Conservation (phyloP, 495 filamentous ascomycete species). For the Xylaria curta region DNA sequence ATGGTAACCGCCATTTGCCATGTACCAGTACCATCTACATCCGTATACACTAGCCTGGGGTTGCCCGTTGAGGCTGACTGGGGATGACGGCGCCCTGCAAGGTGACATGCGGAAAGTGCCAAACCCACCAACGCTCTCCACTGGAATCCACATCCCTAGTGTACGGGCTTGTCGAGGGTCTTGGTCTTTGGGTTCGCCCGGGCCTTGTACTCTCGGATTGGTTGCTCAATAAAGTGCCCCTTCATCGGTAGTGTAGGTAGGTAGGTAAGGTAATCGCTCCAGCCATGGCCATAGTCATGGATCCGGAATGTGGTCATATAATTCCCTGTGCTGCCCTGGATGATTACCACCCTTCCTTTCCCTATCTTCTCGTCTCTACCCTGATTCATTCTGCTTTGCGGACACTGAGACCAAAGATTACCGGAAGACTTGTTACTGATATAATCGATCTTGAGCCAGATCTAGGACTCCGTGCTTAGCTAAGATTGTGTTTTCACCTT, state of each 20-base stretch:
- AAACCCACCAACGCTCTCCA: slow-evolving; percentile 25
- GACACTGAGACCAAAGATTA: neutral
- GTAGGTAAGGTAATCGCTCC: slow-evolving; percentile 13
- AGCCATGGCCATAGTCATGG: slow-evolving; percentile 17
- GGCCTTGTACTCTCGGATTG: slow-evolving; percentile 22
- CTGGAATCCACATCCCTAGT: slow-evolving; percentile 26
- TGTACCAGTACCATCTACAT: slow-evolving; percentile 12
- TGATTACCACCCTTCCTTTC: neutral
- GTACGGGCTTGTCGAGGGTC: slow-evolving; percentile 21
- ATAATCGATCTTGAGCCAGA: slow-evolving; percentile 18
- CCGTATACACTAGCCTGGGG: slow-evolving; percentile 19
- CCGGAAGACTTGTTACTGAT: slow-evolving; percentile 1
- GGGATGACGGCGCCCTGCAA: slow-evolving; percentile 22
- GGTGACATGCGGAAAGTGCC: slow-evolving; percentile 23
- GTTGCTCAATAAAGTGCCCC: slow-evolving; percentile 10
- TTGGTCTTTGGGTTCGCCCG: slow-evolving; percentile 17
- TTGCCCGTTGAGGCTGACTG: slow-evolving; percentile 29
- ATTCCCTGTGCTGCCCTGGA: slow-evolving; percentile 16
- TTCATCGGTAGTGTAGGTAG: slow-evolving; percentile 16
- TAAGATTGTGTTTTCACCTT: slow-evolving; percentile 24
- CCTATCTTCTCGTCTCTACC: slow-evolving; percentile 7
- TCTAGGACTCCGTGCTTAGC: slow-evolving; percentile 27
- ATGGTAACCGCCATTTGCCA: slow-evolving; percentile 20
- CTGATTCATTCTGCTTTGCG: neutral
- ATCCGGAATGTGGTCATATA: slow-evolving; percentile 23